Evolutionary conservation across 176 grass and related monocot species (phyloP), one percentile per base, ranked within the genome.

Genomic region (Avena insularis): DNA sequence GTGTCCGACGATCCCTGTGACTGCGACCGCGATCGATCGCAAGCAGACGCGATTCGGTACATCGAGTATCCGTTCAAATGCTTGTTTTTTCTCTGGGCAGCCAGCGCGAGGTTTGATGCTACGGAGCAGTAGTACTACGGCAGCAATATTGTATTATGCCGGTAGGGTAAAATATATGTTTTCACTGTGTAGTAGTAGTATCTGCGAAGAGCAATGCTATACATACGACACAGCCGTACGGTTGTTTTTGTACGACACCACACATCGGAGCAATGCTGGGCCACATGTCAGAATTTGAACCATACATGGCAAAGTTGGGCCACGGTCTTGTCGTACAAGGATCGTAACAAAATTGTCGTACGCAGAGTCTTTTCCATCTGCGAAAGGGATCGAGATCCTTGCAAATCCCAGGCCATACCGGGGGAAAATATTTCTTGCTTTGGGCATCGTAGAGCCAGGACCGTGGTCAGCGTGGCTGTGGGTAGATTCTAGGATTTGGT

Each of bases 331-430:
- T n/a, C n/a, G n/a, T n/a, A n/a, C n/a, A n/a, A n/a, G n/a, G n/a
- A n/a, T n/a, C n/a, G n/a, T n/a, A n/a, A n/a, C n/a, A n/a, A n/a
- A n/a, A n/a, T n/a, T n/a, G n/a, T n/a, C n/a, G n/a, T n/a, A n/a
- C n/a, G n/a, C n/a, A n/a, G n/a, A n/a, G n/a, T n/a, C n/a, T n/a
- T n/a, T n/a, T n/a, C n/a, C n/a, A 38, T 71, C 82, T 63, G 55
- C 31, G 12, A 54, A 81, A 84, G 77, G 27, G 25, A 9, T 16
- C 64, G 64, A 8, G 81, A 84, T 91, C 77, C 60, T 20, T 62
- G 82, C 77, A 59, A 77, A 88, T 91, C 82, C 82, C 16, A 61
- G 82, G 53, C 90, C 90, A 88, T 82, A 75, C 90, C 70, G 59
- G 90, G 40, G 12, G 29, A 84, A 85, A 1, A 23, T 43, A 17